Evolutionary conservation across 2,329 filamentous ascomycete genomes (phyloP).

Genomic region (Immersiporthe knoxdaviesiana): DNA sequence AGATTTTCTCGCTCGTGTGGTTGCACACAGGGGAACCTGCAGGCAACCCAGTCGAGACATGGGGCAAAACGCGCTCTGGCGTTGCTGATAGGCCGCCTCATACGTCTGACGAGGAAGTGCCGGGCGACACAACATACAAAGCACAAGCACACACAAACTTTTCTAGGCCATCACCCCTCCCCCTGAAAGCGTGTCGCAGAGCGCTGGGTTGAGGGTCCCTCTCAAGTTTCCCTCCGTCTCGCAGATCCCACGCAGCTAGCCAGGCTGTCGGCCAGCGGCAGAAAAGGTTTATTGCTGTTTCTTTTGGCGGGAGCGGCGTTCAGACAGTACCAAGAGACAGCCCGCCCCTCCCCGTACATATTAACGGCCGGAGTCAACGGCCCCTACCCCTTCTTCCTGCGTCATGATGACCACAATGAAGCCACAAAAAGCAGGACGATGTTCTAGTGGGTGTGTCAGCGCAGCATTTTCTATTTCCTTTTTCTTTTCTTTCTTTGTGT

Average conservation of each 20-base stretch:
- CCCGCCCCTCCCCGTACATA: not conserved
- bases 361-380: not conserved
- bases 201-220: not conserved
- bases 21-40: constrained; percentile 10
- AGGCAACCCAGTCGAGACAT: constrained; percentile 19
- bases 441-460: not conserved
- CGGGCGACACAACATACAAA: constrained; percentile 4
- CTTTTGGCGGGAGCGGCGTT: not conserved
- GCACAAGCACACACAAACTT: constrained; percentile 5
- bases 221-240: not conserved
- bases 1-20: constrained; percentile 14
- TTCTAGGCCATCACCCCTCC: not conserved
- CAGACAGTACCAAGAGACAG: constrained; percentile 14
- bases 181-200: not conserved
- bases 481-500: not conserved
- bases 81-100: constrained; percentile 21
- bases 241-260: constrained; percentile 7
- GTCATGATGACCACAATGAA: not conserved
- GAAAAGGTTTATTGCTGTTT: not conserved
- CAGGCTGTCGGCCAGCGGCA: constrained; percentile 6
- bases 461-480: not conserved
- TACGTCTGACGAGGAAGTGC: constrained; percentile 12
- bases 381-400: not conserved
- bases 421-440: not conserved
- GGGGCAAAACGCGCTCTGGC: not conserved